Evolutionary conservation across 2,329 filamentous ascomycete genomes (phyloP).

Genomic region (Aspergillus amoenus): DNA sequence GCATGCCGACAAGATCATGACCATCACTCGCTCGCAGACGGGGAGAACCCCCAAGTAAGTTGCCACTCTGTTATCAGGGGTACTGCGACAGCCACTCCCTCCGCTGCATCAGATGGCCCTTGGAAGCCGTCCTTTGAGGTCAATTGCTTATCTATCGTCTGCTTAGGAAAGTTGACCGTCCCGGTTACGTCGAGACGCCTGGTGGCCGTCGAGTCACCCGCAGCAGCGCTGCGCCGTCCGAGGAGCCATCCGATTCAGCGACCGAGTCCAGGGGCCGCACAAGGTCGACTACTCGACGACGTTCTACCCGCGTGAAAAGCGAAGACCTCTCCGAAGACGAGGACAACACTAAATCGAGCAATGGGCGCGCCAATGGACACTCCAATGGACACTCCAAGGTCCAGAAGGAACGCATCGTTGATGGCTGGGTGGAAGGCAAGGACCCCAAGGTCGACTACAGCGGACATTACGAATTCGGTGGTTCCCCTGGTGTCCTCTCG

Average conservation of each 20-base stretch:
- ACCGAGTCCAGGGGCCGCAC: slow-evolving; percentile 19
- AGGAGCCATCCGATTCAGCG: slow-evolving; percentile 29
- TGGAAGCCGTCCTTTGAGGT: too few relatives aligned
- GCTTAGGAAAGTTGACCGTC: slow-evolving; percentile 51
- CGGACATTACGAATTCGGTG: slow-evolving; percentile 77
- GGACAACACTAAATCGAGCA: slow-evolving; percentile 18
- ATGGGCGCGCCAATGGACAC: slow-evolving; percentile 15
- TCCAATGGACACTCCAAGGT: slow-evolving; percentile 9
- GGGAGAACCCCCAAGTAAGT: slow-evolving; percentile 53
- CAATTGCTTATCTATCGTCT: not conserved
- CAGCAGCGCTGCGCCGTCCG: slow-evolving; percentile 39
- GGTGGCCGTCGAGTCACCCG: slow-evolving; percentile 43
- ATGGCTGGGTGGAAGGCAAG: slow-evolving; percentile 43
- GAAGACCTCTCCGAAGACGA: slow-evolving; percentile 28
- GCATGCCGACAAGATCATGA: slow-evolving; percentile 37
- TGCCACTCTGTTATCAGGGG: not conserved
- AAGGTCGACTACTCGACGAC: slow-evolving; percentile 31
- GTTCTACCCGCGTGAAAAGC: slow-evolving; percentile 28
- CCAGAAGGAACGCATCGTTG: slow-evolving; percentile 35
- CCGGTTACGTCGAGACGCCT: slow-evolving; percentile 55
- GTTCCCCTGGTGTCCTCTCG: slow-evolving; percentile 70
- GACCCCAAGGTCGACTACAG: slow-evolving; percentile 48
- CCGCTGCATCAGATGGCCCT: not conserved
- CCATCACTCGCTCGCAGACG: slow-evolving; percentile 51
- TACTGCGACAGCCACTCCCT: slow-evolving; percentile 1